Evolutionary conservation across 1,139 yeast species (phyloP).

Genomic region (Yamadazyma sp.): DNA sequence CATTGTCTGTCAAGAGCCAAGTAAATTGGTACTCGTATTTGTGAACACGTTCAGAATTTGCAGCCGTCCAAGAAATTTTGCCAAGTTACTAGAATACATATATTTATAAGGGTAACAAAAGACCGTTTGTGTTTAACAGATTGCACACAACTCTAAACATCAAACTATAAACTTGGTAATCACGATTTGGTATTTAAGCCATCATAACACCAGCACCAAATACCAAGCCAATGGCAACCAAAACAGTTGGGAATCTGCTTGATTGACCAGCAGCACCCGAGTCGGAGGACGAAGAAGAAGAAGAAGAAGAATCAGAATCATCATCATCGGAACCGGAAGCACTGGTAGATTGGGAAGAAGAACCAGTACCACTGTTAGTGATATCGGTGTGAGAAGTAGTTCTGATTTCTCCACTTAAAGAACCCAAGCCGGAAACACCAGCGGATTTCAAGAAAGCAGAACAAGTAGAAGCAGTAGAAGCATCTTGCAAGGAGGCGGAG

Average conservation of each 20-base stretch:
- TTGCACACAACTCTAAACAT: not conserved
- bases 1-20: slow-evolving; percentile 1
- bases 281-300: slow-evolving; percentile 26
- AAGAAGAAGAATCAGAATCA: slow-evolving; percentile 17
- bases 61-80: slow-evolving; percentile 3
- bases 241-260: slow-evolving; percentile 12
- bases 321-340: slow-evolving; percentile 21
- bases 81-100: not conserved
- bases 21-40: not conserved
- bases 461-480: slow-evolving; percentile 32
- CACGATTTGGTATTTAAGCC: slow-evolving; percentile 7
- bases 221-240: slow-evolving; percentile 16
- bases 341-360: slow-evolving; percentile 23
- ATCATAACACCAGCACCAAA: slow-evolving; percentile 19
- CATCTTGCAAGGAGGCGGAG: slow-evolving; percentile 33
- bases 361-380: slow-evolving; percentile 13
- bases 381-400: slow-evolving; percentile 22
- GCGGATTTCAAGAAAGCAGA: slow-evolving; percentile 29
- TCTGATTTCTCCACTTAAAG: slow-evolving; percentile 25
- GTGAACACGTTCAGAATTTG: not conserved
- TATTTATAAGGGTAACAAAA: slow-evolving; percentile 1
- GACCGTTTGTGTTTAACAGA: not conserved
- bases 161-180: not conserved
- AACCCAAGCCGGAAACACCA: slow-evolving; percentile 25
- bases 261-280: slow-evolving; percentile 13